Conservation (phyloP, 2,329 filamentous ascomycete genomes). For the Ophiostoma australiae region DNA sequence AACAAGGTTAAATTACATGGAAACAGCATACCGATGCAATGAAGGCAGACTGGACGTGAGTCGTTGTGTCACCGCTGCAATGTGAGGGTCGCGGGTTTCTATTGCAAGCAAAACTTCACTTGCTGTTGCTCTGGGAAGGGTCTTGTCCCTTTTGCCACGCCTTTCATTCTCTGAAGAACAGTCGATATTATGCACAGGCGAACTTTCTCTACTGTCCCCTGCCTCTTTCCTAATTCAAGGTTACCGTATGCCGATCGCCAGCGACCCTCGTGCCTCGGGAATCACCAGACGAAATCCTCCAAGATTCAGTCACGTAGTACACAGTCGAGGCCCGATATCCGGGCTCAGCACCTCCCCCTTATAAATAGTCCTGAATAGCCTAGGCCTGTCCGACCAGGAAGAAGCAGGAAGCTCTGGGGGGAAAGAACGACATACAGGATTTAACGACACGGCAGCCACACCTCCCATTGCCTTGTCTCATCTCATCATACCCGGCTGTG, state of each 20-base stretch:
- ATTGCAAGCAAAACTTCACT: background rate
- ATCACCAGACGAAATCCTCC: background rate
- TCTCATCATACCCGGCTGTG: background rate
- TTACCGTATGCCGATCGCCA: background rate
- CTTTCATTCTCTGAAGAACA: background rate
- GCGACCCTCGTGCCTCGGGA: background rate
- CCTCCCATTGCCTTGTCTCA: too few relatives aligned
- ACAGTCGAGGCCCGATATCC: background rate
- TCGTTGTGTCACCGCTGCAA: background rate
- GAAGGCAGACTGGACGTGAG: background rate
- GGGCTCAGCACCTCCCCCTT: background rate
- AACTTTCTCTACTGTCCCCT: too few relatives aligned
- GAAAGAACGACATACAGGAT: background rate
- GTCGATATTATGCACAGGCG: background rate
- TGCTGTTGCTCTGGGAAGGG: background rate
- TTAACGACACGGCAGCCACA: background rate
- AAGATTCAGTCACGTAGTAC: background rate
- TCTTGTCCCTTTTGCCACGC: background rate
- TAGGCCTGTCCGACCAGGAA: background rate
- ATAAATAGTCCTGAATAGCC: background rate
- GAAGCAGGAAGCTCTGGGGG: background rate
- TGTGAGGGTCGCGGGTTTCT: background rate
- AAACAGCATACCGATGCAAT: background rate
- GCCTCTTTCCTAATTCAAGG: background rate
- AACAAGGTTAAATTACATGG: background rate